phyloP scores from a whole-genome alignment of 306 rosid species.

The Echinosophora koreensis region DNA sequence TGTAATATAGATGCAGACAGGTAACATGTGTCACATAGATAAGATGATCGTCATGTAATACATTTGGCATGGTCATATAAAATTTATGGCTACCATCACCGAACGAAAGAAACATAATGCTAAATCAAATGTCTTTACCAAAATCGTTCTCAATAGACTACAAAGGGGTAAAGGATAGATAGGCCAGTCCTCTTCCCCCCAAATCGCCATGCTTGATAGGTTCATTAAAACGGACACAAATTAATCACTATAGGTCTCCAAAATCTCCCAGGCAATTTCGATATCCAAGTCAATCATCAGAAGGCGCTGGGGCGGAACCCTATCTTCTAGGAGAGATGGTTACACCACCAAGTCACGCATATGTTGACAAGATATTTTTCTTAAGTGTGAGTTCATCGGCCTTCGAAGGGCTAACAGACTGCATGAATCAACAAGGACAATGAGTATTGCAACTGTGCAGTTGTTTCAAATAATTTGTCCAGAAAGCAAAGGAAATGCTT shows the following conservation, averaged over 20 bases:
- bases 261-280: constrained; percentile 21
- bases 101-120: background rate
- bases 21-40: background rate
- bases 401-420: constrained; percentile 87
- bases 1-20: background rate
- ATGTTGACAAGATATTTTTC: constrained; percentile 79
- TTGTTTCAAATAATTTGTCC: background rate
- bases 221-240: constrained; percentile 24
- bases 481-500: background rate
- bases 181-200: constrained; percentile 13
- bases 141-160: constrained; percentile 36
- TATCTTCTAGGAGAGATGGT: constrained; percentile 11
- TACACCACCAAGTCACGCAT: constrained; percentile 43
- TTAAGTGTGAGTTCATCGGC: constrained; percentile 88
- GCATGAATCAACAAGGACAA: constrained; percentile 42
- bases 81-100: constrained; percentile 14
- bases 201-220: constrained; percentile 27
- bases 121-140: constrained; percentile 29
- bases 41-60: background rate
- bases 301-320: constrained; percentile 20
- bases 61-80: background rate
- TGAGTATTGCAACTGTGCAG: constrained; percentile 1
- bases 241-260: constrained; percentile 28
- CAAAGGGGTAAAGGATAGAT: constrained; percentile 14
- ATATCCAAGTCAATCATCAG: constrained; percentile 1